Evolutionary conservation across 2,329 filamentous ascomycete species (phyloP).

Genomic region (Colletotrichum abscissum): DNA sequence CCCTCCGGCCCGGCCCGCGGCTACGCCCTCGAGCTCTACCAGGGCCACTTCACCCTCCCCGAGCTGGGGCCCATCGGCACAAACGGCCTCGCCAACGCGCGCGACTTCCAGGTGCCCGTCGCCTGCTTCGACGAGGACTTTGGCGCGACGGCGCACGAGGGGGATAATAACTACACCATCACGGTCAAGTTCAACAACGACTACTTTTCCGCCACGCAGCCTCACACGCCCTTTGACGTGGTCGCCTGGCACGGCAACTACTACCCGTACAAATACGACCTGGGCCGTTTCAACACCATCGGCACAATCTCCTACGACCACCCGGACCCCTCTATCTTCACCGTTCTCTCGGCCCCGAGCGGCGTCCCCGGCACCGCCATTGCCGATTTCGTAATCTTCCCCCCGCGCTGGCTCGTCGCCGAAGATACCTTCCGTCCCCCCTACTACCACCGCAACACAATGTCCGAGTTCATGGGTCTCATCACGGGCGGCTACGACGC

Average conservation of each 20-base stretch:
- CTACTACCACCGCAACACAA: slow-evolving; percentile 78
- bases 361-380: slow-evolving; percentile 70
- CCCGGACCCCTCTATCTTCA: slow-evolving; percentile 83
- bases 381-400: slow-evolving; percentile 80
- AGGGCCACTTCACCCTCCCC: slow-evolving; percentile 77
- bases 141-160: slow-evolving; percentile 51
- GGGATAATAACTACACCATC: slow-evolving; percentile 56
- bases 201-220: slow-evolving; percentile 73
- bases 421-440: slow-evolving; percentile 78
- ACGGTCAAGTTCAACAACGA: slow-evolving; percentile 75
- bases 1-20: slow-evolving; percentile 72
- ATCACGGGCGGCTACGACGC: slow-evolving; percentile 71
- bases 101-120: slow-evolving; percentile 80
- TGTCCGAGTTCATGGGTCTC: slow-evolving; percentile 74
- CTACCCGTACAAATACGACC: slow-evolving; percentile 85
- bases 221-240: slow-evolving; percentile 81
- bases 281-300: slow-evolving; percentile 80
- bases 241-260: slow-evolving; percentile 86
- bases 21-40: slow-evolving; percentile 81
- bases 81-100: slow-evolving; percentile 78
- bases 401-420: slow-evolving; percentile 76
- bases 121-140: slow-evolving; percentile 74
- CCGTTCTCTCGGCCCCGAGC: slow-evolving; percentile 74
- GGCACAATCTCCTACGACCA: slow-evolving; percentile 81
- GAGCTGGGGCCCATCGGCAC: slow-evolving; percentile 80